These are phyloP conservation scores for Blastobotrys peoriensis DNA, from an alignment of 805 yeast genomes.

Conservation along the genomic window DNA sequence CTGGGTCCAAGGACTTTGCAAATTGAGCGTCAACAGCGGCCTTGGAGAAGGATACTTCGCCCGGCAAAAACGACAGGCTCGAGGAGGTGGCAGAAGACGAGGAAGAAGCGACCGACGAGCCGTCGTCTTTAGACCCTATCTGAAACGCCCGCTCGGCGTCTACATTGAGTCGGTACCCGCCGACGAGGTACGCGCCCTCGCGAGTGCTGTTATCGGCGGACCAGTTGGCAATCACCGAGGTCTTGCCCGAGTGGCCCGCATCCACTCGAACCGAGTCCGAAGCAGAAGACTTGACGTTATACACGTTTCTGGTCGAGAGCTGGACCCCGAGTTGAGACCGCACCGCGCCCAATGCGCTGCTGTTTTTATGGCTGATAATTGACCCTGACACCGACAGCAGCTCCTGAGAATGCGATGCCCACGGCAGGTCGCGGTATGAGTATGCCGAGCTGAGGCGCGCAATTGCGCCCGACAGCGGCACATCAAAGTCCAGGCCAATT, in stretches of 20 bases:
- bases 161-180: slow-evolving; percentile 36
- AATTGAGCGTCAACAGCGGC: slow-evolving; percentile 12
- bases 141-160: slow-evolving; percentile 22
- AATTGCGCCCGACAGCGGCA: slow-evolving; percentile 24
- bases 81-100: neutral
- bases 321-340: slow-evolving; percentile 48
- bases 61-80: slow-evolving; percentile 16
- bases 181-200: slow-evolving; percentile 33
- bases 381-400: slow-evolving; percentile 34
- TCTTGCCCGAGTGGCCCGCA: slow-evolving; percentile 59
- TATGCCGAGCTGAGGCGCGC: slow-evolving; percentile 43
- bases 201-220: slow-evolving; percentile 35
- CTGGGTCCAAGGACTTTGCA: slow-evolving; percentile 17
- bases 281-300: slow-evolving; percentile 44
- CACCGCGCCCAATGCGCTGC: slow-evolving; percentile 1
- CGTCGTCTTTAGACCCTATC: slow-evolving; percentile 17
- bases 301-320: slow-evolving; percentile 49
- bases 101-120: slow-evolving; percentile 1
- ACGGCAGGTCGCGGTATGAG: slow-evolving; percentile 42
- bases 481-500: neutral
- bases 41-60: slow-evolving; percentile 28
- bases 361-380: slow-evolving; percentile 33
- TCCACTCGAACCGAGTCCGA: slow-evolving; percentile 54
- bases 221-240: slow-evolving; percentile 40
- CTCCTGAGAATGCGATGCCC: slow-evolving; percentile 50